Percentiles rank a stretch among this genome's conserved stretches.
phyloP scores from a whole-genome alignment of 1,284 basidiomycete species.

The Pseudomicrostroma phylloplanum region DNA sequence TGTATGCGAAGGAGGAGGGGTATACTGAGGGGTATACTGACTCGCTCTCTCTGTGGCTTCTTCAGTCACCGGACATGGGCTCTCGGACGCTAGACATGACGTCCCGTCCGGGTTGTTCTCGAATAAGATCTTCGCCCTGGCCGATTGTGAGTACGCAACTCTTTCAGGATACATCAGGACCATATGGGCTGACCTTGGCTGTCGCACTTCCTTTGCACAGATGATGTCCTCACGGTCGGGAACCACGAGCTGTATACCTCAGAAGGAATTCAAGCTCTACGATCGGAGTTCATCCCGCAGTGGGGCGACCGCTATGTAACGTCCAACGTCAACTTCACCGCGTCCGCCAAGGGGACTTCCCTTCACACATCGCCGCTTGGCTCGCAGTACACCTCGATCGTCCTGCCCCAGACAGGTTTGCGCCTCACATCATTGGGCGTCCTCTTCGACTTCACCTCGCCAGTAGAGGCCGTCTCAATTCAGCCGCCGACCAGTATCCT shows the following conservation, averaged over 20 bases:
- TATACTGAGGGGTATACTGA: no score
- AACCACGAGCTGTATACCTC: conserved; percentile 83
- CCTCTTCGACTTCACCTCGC: conserved; percentile 38
- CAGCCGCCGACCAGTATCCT: conserved; percentile 34
- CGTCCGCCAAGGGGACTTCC: conserved; percentile 16
- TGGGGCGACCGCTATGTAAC: conserved; percentile 43
- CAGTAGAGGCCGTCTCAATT: conserved; percentile 25
- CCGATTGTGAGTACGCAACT: conserved; percentile 56
- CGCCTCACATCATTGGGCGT: conserved; percentile 38
- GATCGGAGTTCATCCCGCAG: conserved; percentile 67
- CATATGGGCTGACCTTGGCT: no score
- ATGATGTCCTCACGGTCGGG: conserved; percentile 76
- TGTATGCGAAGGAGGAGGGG: no score
- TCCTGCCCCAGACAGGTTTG: conserved; percentile 25
- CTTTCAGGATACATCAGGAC: no score
- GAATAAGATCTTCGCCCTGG: conserved; percentile 56
- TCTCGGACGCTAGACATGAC: background rate
- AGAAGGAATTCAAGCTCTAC: conserved; percentile 68
- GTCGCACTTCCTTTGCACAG: no score
- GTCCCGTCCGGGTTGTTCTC: background rate
- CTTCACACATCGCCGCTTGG: conserved; percentile 39
- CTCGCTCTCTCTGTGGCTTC: no score
- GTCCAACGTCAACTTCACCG: conserved; percentile 30
- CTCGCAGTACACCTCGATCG: conserved; percentile 24
- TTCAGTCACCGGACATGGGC: conserved; percentile 4